These are phyloP conservation scores for Rhodotorula mucilaginosa DNA, from an alignment of 1,284 basidiomycete species.

Conservation along the genomic window DNA sequence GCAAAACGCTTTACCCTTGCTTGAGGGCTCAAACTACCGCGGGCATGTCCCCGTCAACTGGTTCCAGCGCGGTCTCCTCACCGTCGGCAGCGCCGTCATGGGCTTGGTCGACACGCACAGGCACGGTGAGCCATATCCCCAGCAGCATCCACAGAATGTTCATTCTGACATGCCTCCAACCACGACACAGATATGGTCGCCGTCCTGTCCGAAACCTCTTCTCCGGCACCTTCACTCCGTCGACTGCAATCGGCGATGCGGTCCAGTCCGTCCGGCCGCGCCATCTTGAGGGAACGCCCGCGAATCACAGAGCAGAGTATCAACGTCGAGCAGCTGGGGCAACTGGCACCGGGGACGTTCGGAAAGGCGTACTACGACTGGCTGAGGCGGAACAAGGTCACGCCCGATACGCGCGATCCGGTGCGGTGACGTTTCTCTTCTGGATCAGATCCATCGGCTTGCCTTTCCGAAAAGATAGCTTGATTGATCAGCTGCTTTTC, in stretches of 20 bases:
- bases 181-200: slow-evolving; percentile 81
- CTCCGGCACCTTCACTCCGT: slow-evolving; percentile 76
- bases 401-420: slow-evolving; percentile 88
- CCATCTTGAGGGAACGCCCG: slow-evolving; percentile 70
- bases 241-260: slow-evolving; percentile 77
- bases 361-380: slow-evolving; percentile 86
- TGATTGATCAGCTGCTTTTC: not conserved
- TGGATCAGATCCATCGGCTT: not conserved
- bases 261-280: slow-evolving; percentile 56
- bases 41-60: slow-evolving; percentile 78
- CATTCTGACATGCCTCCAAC: no score
- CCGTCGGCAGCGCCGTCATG: slow-evolving; percentile 79
- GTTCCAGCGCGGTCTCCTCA: slow-evolving; percentile 80
- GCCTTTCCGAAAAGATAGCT: no score
- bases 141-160: not conserved
- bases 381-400: slow-evolving; percentile 85
- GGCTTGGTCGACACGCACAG: slow-evolving; percentile 77
- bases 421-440: slow-evolving; percentile 54
- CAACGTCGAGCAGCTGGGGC: slow-evolving; percentile 63
- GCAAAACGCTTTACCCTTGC: not conserved
- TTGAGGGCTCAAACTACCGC: slow-evolving; percentile 51
- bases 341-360: slow-evolving; percentile 74
- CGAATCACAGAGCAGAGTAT: slow-evolving; percentile 75
- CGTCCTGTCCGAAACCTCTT: slow-evolving; percentile 77
- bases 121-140: slow-evolving; percentile 65